Conservation (phyloP, 768 basidiomycete species). For the Auriculariales sp. region DNA sequence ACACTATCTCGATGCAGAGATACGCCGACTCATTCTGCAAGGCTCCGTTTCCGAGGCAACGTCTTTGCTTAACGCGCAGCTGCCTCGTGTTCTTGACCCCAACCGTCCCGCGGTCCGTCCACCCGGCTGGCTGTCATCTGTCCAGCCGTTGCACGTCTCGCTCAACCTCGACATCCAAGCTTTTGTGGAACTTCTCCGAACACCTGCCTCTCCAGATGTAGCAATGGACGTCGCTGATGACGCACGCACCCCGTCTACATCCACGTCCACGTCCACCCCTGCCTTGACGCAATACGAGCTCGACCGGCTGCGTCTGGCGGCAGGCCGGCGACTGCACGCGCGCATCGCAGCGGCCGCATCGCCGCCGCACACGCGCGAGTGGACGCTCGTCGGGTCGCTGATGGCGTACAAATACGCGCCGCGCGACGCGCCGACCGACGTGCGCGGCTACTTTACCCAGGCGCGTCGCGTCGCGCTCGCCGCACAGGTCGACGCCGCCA, state of each 20-base stretch:
- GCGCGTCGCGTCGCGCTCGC: slow-evolving; percentile 70
- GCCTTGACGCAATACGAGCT: slow-evolving; percentile 29
- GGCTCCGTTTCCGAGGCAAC: not conserved
- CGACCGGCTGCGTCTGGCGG: slow-evolving; percentile 37
- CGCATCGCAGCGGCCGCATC: slow-evolving; percentile 42
- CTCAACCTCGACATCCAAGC: slow-evolving; percentile 79
- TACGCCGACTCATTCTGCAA: not conserved
- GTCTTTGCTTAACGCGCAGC: not conserved
- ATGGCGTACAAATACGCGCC: slow-evolving; percentile 54
- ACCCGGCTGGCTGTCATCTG: too few species aligned
- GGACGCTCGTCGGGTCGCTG: slow-evolving; percentile 59
- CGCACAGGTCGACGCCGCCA: slow-evolving; percentile 77
- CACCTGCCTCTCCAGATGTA: slow-evolving; percentile 35
- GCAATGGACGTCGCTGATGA: slow-evolving; percentile 17
- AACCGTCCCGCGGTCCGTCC: too few species aligned
- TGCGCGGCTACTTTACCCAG: slow-evolving; percentile 62
- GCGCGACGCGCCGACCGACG: slow-evolving; percentile 6
- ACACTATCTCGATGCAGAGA: not conserved
- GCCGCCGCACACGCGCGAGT: slow-evolving; percentile 47
- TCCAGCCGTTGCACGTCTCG: slow-evolving; percentile 57
- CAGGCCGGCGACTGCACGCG: slow-evolving; percentile 44
- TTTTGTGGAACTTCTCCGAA: slow-evolving; percentile 78
- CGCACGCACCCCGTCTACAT: slow-evolving; percentile 6
- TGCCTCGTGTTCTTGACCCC: not conserved
- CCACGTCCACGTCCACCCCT: too few species aligned